Conservation (phyloP, 2,329 filamentous ascomycete genomes). For the Fusarium temperatum region DNA sequence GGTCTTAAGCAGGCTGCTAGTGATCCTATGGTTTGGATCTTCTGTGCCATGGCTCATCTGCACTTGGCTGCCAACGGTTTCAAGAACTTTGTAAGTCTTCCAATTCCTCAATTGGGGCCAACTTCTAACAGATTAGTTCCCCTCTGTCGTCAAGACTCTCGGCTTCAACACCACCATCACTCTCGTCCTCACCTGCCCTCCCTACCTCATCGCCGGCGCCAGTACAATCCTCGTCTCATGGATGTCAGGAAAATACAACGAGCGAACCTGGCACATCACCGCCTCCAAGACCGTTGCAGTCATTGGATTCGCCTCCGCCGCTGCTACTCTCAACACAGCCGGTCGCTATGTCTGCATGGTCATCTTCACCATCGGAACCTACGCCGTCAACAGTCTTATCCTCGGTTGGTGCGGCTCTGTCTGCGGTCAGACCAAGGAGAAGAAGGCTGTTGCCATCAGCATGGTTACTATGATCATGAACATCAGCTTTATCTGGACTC, state of each 20-base stretch:
- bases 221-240: conserved; percentile 39
- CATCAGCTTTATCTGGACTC: conserved; percentile 42
- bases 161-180: conserved; percentile 43
- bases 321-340: conserved; percentile 36
- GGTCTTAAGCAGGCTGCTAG: conserved; percentile 55
- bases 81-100: conserved; percentile 45
- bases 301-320: conserved; percentile 35
- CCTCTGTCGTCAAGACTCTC: conserved; percentile 43
- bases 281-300: conserved; percentile 53
- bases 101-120: accelerated
- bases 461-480: conserved; percentile 43
- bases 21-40: conserved; percentile 59
- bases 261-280: conserved; percentile 59
- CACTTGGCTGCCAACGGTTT: conserved; percentile 59
- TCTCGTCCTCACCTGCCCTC: conserved; percentile 50
- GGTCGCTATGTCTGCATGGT: conserved; percentile 47
- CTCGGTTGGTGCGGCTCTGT: conserved; percentile 55
- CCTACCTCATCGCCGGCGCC: conserved; percentile 53
- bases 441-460: conserved; percentile 57
- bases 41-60: conserved; percentile 60
- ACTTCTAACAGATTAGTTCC: conserved; percentile 22
- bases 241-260: conserved; percentile 57
- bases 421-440: conserved; percentile 58
- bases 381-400: conserved; percentile 56
- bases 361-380: conserved; percentile 52